Conservation (phyloP, 495 filamentous ascomycete species). For the Hypoxylon cercidicola region DNA sequence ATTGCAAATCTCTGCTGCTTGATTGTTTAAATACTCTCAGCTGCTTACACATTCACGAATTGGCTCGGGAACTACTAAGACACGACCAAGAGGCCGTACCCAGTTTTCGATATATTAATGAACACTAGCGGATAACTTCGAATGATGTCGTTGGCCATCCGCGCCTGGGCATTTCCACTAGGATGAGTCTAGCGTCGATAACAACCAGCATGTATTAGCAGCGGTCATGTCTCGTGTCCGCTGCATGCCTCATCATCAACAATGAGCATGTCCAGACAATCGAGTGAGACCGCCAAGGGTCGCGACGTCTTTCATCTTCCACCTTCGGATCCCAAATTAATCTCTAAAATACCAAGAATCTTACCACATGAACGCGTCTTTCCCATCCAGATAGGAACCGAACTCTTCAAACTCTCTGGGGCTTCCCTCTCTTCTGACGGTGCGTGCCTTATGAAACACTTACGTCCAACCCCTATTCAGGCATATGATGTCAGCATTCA, state of each 20-base stretch:
- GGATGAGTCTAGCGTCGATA: constrained; percentile 24
- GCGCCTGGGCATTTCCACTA: constrained; percentile 33
- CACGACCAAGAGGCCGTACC: constrained; percentile 1
- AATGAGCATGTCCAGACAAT: constrained; percentile 42
- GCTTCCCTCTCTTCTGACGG: constrained; percentile 95
- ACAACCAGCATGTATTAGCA: constrained; percentile 8
- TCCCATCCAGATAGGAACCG: constrained; percentile 91
- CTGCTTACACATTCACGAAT: constrained; percentile 11
- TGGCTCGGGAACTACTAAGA: not conserved
- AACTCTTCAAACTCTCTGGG: constrained; percentile 92
- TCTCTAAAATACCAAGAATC: constrained; percentile 65
- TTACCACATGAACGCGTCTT: constrained; percentile 78
- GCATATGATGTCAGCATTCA: constrained; percentile 30
- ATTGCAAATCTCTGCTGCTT: constrained; percentile 42
- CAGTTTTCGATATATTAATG: constrained; percentile 3
- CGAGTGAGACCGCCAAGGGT: constrained; percentile 44
- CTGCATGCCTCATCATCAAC: constrained; percentile 22
- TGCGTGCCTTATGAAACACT: constrained; percentile 60
- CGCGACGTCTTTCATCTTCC: constrained; percentile 40
- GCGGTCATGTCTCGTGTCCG: constrained; percentile 35
- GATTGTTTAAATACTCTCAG: constrained; percentile 33
- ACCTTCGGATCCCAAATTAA: constrained; percentile 43
- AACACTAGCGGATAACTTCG: not conserved
- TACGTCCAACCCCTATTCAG: constrained; percentile 12
- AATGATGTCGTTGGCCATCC: constrained; percentile 23